These are phyloP conservation scores for Chaetoceros tenuissimus DNA, from an alignment of 108 stramenopile genomes.

Conservation along the genomic window DNA sequence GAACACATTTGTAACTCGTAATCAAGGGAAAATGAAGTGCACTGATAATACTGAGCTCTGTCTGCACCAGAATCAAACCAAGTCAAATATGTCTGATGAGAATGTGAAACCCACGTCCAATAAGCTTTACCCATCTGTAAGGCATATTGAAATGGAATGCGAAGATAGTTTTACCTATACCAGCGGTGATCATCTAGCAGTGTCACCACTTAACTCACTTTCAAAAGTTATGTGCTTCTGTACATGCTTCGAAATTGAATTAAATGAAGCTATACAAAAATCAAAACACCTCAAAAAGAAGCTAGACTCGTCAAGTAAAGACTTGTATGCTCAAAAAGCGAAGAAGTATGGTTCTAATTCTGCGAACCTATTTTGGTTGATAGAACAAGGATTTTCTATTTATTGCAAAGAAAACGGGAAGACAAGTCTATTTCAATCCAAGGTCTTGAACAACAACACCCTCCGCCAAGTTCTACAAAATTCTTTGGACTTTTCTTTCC, in stretches of 20 bases:
- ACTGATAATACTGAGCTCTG: background rate
- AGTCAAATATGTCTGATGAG: background rate
- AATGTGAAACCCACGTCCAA: background rate
- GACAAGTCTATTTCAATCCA: background rate
- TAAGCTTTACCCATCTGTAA: background rate
- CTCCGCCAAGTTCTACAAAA: background rate
- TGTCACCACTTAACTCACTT: conserved; percentile 2
- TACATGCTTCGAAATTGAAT: background rate
- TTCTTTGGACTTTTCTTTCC: background rate
- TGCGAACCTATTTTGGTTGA: no score
- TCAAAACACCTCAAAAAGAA: background rate
- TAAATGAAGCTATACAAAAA: background rate
- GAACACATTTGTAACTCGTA: no score
- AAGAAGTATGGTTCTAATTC: no score
- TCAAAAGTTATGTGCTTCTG: background rate
- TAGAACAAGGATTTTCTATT: background rate
- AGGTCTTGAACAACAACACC: background rate
- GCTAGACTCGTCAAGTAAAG: no score
- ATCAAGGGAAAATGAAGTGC: background rate
- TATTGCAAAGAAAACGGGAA: background rate
- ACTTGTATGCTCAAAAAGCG: no score
- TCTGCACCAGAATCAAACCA: background rate
- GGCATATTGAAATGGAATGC: background rate
- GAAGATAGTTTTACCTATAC: background rate
- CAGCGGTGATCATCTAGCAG: conserved; percentile 3